Conservation (phyloP, 2,329 filamentous ascomycete species). For the Aspergillus fumigatus region DNA sequence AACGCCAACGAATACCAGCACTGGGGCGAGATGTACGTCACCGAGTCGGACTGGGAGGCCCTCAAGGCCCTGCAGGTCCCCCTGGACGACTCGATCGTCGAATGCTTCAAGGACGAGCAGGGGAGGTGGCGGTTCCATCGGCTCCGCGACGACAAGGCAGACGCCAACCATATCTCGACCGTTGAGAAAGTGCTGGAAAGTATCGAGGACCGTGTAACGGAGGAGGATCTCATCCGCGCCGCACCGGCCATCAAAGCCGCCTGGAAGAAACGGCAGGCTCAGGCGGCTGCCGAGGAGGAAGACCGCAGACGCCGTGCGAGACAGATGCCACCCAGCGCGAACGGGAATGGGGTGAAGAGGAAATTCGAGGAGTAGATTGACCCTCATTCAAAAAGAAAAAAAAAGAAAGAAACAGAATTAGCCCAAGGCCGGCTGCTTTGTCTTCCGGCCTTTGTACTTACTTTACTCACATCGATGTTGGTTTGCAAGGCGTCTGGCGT, state of each 20-base stretch:
- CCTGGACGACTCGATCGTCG: slow-evolving; percentile 81
- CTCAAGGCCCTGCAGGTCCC: slow-evolving; percentile 70
- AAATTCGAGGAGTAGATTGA: slow-evolving; percentile 35
- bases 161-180: slow-evolving; percentile 83
- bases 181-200: slow-evolving; percentile 84
- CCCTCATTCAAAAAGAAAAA: neutral
- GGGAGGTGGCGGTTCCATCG: slow-evolving; percentile 80
- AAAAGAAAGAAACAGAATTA: neutral
- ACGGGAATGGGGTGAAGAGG: slow-evolving; percentile 37
- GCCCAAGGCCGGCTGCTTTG: neutral
- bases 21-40: slow-evolving; percentile 66
- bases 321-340: slow-evolving; percentile 22
- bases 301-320: slow-evolving; percentile 23
- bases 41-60: slow-evolving; percentile 74
- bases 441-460: slow-evolving; percentile 1
- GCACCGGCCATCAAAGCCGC: slow-evolving; percentile 69
- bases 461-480: neutral
- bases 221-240: slow-evolving; percentile 70
- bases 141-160: slow-evolving; percentile 86
- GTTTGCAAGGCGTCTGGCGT: slow-evolving; percentile 20
- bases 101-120: slow-evolving; percentile 75
- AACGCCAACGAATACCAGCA: slow-evolving; percentile 61
- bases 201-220: slow-evolving; percentile 78
- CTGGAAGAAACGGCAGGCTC: slow-evolving; percentile 66
- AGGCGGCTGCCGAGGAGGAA: slow-evolving; percentile 20